These are phyloP conservation scores for Piper longum DNA, from an alignment of 164 flowering plant species.

Conservation along the genomic window DNA sequence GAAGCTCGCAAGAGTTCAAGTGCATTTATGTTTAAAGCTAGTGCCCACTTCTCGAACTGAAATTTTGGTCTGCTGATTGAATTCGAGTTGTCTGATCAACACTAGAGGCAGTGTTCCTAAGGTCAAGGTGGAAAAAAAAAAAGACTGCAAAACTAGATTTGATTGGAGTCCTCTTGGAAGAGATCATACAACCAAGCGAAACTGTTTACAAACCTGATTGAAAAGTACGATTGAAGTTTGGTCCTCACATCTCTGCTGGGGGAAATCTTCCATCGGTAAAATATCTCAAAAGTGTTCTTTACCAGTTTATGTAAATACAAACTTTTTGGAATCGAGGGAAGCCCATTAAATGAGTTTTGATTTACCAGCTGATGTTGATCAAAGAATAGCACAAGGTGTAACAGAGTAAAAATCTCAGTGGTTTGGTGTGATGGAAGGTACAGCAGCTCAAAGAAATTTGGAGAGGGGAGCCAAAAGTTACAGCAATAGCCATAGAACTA, in stretches of 20 bases:
- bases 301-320: neutral
- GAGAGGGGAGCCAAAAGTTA: slow-evolving; percentile 11
- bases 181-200: neutral
- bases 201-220: neutral
- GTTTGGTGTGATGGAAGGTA: slow-evolving; percentile 19
- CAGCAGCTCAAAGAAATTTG: slow-evolving; percentile 9
- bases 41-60: slow-evolving; percentile 1
- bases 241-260: neutral
- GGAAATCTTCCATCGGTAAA: neutral
- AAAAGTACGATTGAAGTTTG: neutral
- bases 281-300: neutral
- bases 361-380: slow-evolving; percentile 4
- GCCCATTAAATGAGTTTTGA: slow-evolving; percentile 16
- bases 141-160: too few relatives aligned
- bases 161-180: neutral
- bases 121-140: neutral
- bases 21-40: neutral
- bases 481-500: slow-evolving; percentile 4
- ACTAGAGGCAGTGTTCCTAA: neutral
- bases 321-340: neutral
- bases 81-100: neutral
- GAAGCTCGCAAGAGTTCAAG: neutral
- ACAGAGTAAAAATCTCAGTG: slow-evolving; percentile 8
- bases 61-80: neutral
- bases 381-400: slow-evolving; percentile 8